These are phyloP conservation scores for Persicaria tinctoria DNA, from an alignment of 148 eudicot genomes.

Conservation along the genomic window DNA sequence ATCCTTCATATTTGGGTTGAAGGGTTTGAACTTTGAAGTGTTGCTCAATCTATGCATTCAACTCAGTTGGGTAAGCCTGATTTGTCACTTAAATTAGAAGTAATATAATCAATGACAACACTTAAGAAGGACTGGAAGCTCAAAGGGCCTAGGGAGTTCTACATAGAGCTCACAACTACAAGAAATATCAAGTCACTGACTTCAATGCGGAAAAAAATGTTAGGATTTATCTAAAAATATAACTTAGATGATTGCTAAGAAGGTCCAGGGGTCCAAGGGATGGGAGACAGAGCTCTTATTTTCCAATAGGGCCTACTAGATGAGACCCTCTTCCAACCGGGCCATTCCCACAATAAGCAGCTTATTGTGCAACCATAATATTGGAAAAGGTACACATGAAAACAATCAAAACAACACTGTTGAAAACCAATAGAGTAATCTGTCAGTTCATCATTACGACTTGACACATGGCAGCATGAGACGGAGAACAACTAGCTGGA, in stretches of 20 bases:
- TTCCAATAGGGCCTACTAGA: neutral
- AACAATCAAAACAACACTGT: neutral
- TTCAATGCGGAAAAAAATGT: neutral
- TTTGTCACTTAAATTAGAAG: neutral
- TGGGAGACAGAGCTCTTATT: neutral
- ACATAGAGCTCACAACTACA: neutral
- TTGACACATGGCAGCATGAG: neutral
- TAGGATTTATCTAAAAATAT: neutral
- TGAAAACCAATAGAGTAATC: neutral
- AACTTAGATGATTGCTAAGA: neutral
- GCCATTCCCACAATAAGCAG: neutral
- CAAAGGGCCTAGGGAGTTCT: neutral
- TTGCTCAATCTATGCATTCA: neutral
- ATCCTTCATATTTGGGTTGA: neutral
- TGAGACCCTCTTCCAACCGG: neutral
- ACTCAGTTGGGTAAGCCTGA: neutral
- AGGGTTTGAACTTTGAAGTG: neutral
- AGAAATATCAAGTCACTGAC: neutral
- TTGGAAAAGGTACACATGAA: neutral
- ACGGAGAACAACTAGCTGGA: neutral
- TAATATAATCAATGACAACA: neutral
- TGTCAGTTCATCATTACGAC: neutral
- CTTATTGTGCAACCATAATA: neutral
- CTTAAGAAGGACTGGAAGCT: neutral
- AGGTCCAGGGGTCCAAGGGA: neutral